Evolutionary conservation across 2,329 filamentous ascomycete species (phyloP), one percentile per base, ranked within the genome.

Genomic region (Colletotrichum endophyticum): DNA sequence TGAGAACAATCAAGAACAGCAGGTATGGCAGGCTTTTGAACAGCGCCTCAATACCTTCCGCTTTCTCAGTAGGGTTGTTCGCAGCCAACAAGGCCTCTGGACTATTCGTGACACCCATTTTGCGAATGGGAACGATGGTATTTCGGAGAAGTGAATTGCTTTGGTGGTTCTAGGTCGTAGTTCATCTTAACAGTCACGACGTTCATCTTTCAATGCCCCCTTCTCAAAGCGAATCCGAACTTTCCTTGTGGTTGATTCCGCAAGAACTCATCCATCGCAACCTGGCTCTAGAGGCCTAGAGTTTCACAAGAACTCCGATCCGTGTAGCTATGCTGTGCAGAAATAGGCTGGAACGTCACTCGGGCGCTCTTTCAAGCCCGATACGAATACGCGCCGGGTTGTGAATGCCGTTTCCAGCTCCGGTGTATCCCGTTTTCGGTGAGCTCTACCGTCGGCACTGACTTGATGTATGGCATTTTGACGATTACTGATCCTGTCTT

Each of bases 71-170:
- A 13, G 4, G 44, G 22, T 49, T 1, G 4, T 8, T 9, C 16
- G 15, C 8, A 49, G 44, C 44, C n/a, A 53, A 22, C 0, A 12
- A 53, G 44, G 44, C 44, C 11, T 22, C n/a, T 13, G 44, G 11
- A 13, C 44, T 53, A 13, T 2, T 13, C 44, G 44, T 53, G n/a
- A 22, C 6, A 3, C 13, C 11, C n/a, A 53, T 53, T 7, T 22
- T 22, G 6, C 7, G 3, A 39, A 39, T 39, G 16, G 19, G 11
- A 53, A 53, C 13, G n/a, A 53, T 22, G 2, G 11, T 0, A 4
- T 6, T 13, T 13, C 1, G n/a, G 2, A 49, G n/a, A 4, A 49
- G 8, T 49, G 0, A 13, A 1, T 49, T 2, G n/a, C n/a, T 49
- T 22, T 49, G 16, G 1, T 19, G 6, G 9, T 22, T 22, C n/a